Evolutionary conservation across 2,329 filamentous ascomycete species (phyloP), one percentile per base, ranked within the genome.

Genomic region (Exophiala calicioides): DNA sequence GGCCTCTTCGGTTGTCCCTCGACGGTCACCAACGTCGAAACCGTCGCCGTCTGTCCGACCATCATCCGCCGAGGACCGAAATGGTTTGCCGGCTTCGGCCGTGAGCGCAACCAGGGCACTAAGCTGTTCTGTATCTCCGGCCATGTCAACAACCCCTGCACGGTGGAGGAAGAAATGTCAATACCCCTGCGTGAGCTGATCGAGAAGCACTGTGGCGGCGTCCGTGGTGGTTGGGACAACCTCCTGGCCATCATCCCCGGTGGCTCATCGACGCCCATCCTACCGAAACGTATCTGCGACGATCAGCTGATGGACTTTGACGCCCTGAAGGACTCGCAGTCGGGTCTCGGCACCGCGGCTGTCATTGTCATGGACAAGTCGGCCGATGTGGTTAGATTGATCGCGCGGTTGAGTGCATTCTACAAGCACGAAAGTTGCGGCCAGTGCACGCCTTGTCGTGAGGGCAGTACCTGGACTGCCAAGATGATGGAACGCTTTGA

Each of bases 311-410:
- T 98, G 93, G 93, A 98, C 74, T 98, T 97, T 65, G 93, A 98
- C 67, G 90, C 88, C 7, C 82, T 98, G 60, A 98, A 98, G 80
- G 93, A 98, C 72, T 90, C 85, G 60, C 93, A 97, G 74, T 94
- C 90, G 52, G 93, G 93, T 80, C 85, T 98, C 10, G 93, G 93
- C 60, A 98, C 93, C 5, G 93, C 93, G 3, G 93, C 93, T 48
- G 91, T 98, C 59, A 95, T 98, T 64, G 93, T 98, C 68, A 95
- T 98, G 88, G 93, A 98, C 75, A 94, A 97, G 80, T 91, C 86
- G 64, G 88, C 93, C 56, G 93, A 98, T 68, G 87, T 98, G 41
- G 90, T 98, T 59, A 86, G 91, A 57, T 88, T 89, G 65, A 97
- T 98, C 66, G 85, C 88, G 56, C 85, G 93, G 61, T 82, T 98